phyloP scores from a whole-genome alignment of 805 yeast genomes.

The Pichia californica region DNA sequence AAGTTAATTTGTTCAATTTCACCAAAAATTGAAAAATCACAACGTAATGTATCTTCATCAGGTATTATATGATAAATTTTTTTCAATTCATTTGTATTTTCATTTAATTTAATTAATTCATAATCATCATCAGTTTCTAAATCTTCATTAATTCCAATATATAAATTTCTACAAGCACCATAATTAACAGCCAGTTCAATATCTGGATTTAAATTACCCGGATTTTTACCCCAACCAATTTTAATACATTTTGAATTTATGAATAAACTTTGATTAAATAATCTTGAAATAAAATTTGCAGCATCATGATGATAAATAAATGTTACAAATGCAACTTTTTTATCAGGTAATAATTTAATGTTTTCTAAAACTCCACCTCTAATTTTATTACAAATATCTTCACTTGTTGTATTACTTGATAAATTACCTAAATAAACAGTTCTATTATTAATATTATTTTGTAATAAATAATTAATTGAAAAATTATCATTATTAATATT shows the following conservation, averaged over 20 bases:
- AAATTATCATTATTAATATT: background rate
- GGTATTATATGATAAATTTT: constrained; percentile 29
- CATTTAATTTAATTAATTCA: constrained; percentile 6
- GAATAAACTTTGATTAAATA: constrained; percentile 43
- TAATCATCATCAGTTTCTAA: constrained; percentile 29
- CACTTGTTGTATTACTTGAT: constrained; percentile 56
- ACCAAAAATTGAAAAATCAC: constrained; percentile 60
- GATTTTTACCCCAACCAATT: constrained; percentile 68
- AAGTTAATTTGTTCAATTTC: constrained; percentile 71
- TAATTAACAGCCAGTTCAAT: constrained; percentile 54
- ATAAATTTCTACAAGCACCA: constrained; percentile 74
- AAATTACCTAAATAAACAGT: constrained; percentile 65
- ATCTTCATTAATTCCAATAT: constrained; percentile 53
- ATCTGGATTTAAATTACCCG: constrained; percentile 54
- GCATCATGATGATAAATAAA: constrained; percentile 62
- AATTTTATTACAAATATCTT: constrained; percentile 69
- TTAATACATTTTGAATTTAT: constrained; percentile 56
- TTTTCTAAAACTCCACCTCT: constrained; percentile 71
- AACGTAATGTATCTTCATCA: constrained; percentile 42
- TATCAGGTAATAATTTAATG: constrained; percentile 43
- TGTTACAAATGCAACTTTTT: constrained; percentile 60
- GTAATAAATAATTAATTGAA: background rate
- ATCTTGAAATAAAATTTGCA: constrained; percentile 54
- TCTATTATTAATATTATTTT: constrained; percentile 42
- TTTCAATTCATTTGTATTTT: background rate